Evolutionary conservation across 1,284 basidiomycete species (phyloP), one percentile per base, ranked within the genome.

Genomic region (Coriolopsis trogii): DNA sequence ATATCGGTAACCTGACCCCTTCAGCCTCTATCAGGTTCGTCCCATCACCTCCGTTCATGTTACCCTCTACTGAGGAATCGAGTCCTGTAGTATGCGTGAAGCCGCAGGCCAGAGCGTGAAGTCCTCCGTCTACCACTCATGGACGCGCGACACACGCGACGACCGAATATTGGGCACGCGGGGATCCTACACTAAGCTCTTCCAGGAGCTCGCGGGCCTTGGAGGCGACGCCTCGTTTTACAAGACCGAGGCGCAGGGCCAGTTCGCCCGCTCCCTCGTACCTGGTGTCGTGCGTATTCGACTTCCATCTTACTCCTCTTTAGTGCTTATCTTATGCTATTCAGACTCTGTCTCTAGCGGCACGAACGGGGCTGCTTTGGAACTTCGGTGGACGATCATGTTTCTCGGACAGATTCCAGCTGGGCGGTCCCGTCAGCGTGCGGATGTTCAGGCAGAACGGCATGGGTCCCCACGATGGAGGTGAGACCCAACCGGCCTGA

Each of bases 351-450:
- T 89, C 89, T 0, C 67, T 91, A 4, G 79, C 84, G 3, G 78
- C 80, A 4, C 79, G 82, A 16, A 70, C 78, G 0, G 92, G 92
- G 5, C 52, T 87, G 18, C 69, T 93, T 3, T 81, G 80, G 65
- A 77, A 80, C 28, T 64, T 89, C 4, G 65, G 68, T 6, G 66
- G 69, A 13, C 71, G 72, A 13, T 74, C 82, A 23, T 78, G 80
- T 43, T 89, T 91, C 66, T 84, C 80, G 29, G 97, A 99, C 70
- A 83, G 93, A 4, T 96, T 95, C 68, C 95, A 96, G 62, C 79
- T 98, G 0, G 97, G 96, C 24, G 97, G 96, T 0, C 95, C 97
- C 0, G 85, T 89, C n/a, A 91, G 85, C 41, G 78, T 99, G 2
- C 79, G 97, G 23, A 88, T 89, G 55, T 98, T 98, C 77, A 84